These are phyloP conservation scores for Neoboletus brunneissimus DNA, from an alignment of 768 basidiomycete species.

Conservation along the genomic window DNA sequence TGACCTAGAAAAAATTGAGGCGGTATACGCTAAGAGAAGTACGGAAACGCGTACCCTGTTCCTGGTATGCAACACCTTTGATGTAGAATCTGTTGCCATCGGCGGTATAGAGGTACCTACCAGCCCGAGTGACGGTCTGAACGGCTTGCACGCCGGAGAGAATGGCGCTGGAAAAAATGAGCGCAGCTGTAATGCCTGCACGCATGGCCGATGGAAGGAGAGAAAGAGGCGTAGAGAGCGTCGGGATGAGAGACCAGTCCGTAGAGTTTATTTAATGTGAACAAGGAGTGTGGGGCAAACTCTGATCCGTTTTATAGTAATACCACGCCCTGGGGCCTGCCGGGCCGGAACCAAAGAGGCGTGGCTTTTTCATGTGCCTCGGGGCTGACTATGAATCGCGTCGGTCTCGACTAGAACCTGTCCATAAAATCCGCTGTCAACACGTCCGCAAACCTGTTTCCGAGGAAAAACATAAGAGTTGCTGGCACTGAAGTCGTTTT, in stretches of 20 bases:
- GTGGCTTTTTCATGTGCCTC: too few relatives aligned
- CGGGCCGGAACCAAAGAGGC: too few relatives aligned
- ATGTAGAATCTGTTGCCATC: constrained; percentile 82
- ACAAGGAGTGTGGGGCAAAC: neutral
- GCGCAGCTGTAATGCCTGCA: constrained; percentile 19
- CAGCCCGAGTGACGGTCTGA: constrained; percentile 62
- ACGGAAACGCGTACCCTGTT: constrained; percentile 53
- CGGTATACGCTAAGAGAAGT: neutral
- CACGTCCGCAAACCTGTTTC: too few relatives aligned
- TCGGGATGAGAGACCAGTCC: neutral
- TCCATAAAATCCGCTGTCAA: neutral
- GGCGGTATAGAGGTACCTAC: constrained; percentile 77
- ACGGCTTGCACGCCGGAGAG: constrained; percentile 62
- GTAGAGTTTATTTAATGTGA: neutral
- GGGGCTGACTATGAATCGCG: too few relatives aligned
- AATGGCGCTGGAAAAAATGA: constrained; percentile 41
- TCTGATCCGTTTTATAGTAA: constrained; percentile 2
- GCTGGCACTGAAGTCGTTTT: neutral
- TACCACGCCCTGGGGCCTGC: neutral
- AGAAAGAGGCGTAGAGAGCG: constrained; percentile 11
- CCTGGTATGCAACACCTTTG: constrained; percentile 83
- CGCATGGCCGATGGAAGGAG: constrained; percentile 25
- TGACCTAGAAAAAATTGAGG: constrained; percentile 28
- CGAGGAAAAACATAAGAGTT: too few relatives aligned
- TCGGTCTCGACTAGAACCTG: neutral